phyloP scores from a whole-genome alignment of 1,284 basidiomycete species.

The Neolentinus lepideus region DNA sequence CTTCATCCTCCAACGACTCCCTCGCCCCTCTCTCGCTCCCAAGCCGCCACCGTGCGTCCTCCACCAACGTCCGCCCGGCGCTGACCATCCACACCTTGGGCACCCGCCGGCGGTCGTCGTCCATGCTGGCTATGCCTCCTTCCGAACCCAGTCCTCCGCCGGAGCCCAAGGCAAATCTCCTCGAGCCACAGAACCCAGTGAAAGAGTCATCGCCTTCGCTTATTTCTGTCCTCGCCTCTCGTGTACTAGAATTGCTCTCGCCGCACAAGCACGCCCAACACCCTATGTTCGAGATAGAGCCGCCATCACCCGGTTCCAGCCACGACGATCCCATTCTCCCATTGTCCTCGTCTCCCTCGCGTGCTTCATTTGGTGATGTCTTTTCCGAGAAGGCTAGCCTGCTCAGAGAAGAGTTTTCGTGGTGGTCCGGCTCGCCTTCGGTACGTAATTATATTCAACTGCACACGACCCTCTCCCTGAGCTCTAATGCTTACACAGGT shows the following conservation, averaged over 20 bases:
- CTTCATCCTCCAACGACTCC: background rate
- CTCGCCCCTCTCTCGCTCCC: slow-evolving; percentile 24
- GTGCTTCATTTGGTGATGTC: slow-evolving; percentile 42
- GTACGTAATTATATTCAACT: slow-evolving; percentile 28
- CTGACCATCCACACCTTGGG: slow-evolving; percentile 47
- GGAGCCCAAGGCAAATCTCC: slow-evolving; percentile 9
- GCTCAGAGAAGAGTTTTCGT: slow-evolving; percentile 21
- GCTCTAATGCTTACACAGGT: slow-evolving; percentile 30
- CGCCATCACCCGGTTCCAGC: slow-evolving; percentile 46
- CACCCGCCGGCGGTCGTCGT: slow-evolving; percentile 37
- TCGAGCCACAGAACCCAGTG: slow-evolving; percentile 13
- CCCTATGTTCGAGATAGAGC: slow-evolving; percentile 15
- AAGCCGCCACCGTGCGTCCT: slow-evolving; percentile 49
- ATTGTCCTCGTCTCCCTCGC: slow-evolving; percentile 53
- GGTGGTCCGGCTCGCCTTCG: slow-evolving; percentile 36
- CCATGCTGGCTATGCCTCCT: slow-evolving; percentile 23
- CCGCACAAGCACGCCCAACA: slow-evolving; percentile 43
- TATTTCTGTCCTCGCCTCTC: background rate
- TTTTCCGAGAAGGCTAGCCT: slow-evolving; percentile 31
- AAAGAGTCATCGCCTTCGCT: slow-evolving; percentile 11
- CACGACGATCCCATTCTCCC: slow-evolving; percentile 57
- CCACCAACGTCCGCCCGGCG: slow-evolving; percentile 50
- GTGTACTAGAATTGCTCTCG: background rate
- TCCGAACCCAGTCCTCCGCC: slow-evolving; percentile 16
- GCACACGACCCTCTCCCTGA: slow-evolving; percentile 9